Conservation (phyloP, 352 stramenopile genomes). For the Phytophthora ohioensis region DNA sequence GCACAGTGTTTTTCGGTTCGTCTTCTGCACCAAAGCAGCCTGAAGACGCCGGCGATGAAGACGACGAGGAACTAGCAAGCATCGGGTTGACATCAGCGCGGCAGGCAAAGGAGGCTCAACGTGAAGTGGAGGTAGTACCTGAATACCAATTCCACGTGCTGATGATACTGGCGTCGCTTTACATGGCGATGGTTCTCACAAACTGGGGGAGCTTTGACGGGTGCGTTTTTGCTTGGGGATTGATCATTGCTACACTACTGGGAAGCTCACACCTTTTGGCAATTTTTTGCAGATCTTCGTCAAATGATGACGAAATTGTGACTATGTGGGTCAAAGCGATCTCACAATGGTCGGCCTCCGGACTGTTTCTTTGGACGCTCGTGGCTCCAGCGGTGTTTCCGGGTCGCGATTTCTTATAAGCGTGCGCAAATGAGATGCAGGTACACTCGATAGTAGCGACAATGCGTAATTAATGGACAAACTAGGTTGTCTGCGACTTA, state of each 20-base stretch:
- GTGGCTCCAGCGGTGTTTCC: slow-evolving; percentile 93
- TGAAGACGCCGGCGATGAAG: slow-evolving; percentile 26
- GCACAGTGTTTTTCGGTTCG: slow-evolving; percentile 63
- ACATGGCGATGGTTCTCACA: slow-evolving; percentile 88
- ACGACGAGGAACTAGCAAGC: slow-evolving; percentile 45
- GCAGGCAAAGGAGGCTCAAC: slow-evolving; percentile 22
- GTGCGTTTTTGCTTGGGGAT: slow-evolving; percentile 35
- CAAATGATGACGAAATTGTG: slow-evolving; percentile 60
- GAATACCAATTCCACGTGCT: slow-evolving; percentile 83
- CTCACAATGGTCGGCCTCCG: slow-evolving; percentile 92
- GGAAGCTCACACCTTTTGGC: slow-evolving; percentile 5
- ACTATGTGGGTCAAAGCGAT: slow-evolving; percentile 96
- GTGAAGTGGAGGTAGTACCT: slow-evolving; percentile 39
- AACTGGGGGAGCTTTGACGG: slow-evolving; percentile 74
- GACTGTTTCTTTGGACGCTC: slow-evolving; percentile 96
- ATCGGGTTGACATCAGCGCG: slow-evolving; percentile 29
- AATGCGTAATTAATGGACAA: slow-evolving; percentile 12
- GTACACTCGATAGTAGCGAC: not conserved
- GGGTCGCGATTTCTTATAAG: slow-evolving; percentile 89
- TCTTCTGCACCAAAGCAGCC: slow-evolving; percentile 32
- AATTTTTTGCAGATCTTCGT: slow-evolving; percentile 39
- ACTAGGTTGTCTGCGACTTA: not conserved
- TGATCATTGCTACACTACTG: not conserved
- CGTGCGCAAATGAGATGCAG: not conserved
- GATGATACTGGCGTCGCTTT: slow-evolving; percentile 79